Evolutionary conservation across 352 stramenopile genomes (phyloP).

Genomic region (Globisporangium iwayamae): DNA sequence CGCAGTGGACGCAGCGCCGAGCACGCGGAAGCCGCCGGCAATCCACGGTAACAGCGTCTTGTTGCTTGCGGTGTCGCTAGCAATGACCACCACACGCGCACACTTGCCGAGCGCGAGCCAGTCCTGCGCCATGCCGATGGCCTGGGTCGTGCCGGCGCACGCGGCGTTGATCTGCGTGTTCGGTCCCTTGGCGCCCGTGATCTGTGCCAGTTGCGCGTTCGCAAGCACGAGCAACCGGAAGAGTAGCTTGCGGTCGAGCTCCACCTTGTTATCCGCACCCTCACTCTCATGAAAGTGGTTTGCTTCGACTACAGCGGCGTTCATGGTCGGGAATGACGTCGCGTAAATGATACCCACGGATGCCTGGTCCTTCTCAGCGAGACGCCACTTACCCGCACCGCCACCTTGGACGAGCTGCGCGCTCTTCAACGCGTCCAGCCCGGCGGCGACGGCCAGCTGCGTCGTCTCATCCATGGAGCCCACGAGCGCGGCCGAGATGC

Average conservation of each 20-base stretch:
- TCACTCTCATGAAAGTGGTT: constrained; percentile 55
- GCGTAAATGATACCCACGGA: constrained; percentile 94
- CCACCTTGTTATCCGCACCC: too few species aligned
- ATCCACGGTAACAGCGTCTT: constrained; percentile 92
- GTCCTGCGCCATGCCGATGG: constrained; percentile 92
- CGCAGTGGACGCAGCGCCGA: constrained; percentile 91
- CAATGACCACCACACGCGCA: constrained; percentile 93
- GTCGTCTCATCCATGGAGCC: constrained; percentile 94
- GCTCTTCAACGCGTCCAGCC: constrained; percentile 92
- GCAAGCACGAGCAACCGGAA: constrained; percentile 95
- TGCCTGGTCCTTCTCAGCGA: constrained; percentile 84
- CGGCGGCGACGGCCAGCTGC: constrained; percentile 92
- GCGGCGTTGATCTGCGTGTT: constrained; percentile 97
- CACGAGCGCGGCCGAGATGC: constrained; percentile 84
- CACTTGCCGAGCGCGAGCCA: constrained; percentile 92
- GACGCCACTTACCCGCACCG: constrained; percentile 65
- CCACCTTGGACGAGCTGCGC: constrained; percentile 85
- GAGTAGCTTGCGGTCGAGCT: constrained; percentile 97
- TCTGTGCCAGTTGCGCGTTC: constrained; percentile 95
- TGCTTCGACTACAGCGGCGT: constrained; percentile 90
- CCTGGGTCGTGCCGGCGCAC: constrained; percentile 93
- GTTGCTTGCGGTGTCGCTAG: constrained; percentile 91
- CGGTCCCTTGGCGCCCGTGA: constrained; percentile 90
- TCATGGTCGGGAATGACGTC: constrained; percentile 94
- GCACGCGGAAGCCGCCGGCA: constrained; percentile 91